Percentiles rank a stretch among this genome's conserved stretches.
Conservation (phyloP, 768 basidiomycete species). For the Tricholoma furcatifolium region DNA sequence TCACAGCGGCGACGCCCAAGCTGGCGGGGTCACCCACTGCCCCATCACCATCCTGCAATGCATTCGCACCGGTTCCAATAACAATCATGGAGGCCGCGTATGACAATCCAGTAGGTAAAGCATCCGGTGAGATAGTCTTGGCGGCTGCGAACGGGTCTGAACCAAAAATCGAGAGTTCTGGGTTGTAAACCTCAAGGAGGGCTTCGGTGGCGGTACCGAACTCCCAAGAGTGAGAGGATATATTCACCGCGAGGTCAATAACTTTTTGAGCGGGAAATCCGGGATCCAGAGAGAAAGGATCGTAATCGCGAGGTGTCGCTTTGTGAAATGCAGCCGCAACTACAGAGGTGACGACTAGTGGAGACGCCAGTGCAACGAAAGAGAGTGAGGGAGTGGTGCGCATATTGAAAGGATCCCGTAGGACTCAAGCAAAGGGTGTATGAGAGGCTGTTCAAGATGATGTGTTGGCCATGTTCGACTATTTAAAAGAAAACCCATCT, state of each 20-base stretch:
- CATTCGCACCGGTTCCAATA: constrained; percentile 19
- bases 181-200: constrained; percentile 26
- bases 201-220: constrained; percentile 28
- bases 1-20: constrained; percentile 41
- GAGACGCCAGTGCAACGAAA: too few species aligned
- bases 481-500: too few species aligned
- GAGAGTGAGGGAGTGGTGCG: too few species aligned
- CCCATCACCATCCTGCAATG: constrained; percentile 38
- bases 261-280: constrained; percentile 28
- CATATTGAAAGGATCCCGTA: too few species aligned
- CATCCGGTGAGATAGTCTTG: not conserved
- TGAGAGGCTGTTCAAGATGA: too few species aligned
- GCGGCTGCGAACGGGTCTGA: constrained; percentile 19
- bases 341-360: too few species aligned
- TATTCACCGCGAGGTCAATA: constrained; percentile 15
- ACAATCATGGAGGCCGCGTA: constrained; percentile 11
- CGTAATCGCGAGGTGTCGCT: not conserved
- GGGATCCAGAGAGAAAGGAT: constrained; percentile 20
- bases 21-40: constrained; percentile 59
- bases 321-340: too few species aligned
- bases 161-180: constrained; percentile 27
- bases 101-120: constrained; percentile 6
- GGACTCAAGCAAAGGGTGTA: too few species aligned
- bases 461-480: too few species aligned
- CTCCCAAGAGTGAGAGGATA: constrained; percentile 32